These are phyloP conservation scores for Moesziomyces antarcticus DNA, from an alignment of 1,284 basidiomycete genomes.

Conservation along the genomic window DNA sequence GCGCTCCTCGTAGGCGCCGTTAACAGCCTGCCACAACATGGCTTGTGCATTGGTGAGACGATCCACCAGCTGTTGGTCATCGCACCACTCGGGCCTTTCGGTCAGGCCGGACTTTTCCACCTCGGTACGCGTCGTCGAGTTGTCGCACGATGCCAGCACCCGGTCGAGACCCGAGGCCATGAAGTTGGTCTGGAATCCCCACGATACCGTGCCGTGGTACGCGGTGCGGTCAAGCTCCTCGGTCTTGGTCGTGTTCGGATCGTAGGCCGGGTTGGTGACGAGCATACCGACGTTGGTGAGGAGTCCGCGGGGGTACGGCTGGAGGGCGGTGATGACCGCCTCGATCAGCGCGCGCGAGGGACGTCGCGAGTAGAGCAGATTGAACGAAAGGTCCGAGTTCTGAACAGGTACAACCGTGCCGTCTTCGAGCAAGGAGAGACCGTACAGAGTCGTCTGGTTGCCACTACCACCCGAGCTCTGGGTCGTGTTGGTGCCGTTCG, in stretches of 20 bases:
- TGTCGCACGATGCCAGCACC: slow-evolving; percentile 69
- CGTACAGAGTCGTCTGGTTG: slow-evolving; percentile 24
- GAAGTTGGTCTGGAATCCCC: slow-evolving; percentile 71
- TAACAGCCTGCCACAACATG: slow-evolving; percentile 70
- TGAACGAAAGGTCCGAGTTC: slow-evolving; percentile 70
- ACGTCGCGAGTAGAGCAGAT: slow-evolving; percentile 69
- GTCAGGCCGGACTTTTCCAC: slow-evolving; percentile 36
- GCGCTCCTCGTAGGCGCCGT: slow-evolving; percentile 62
- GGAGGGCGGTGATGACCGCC: slow-evolving; percentile 69
- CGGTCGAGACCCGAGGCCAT: slow-evolving; percentile 70
- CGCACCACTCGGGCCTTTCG: slow-evolving; percentile 68
- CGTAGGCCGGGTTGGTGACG: slow-evolving; percentile 70
- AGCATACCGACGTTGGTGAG: slow-evolving; percentile 71
- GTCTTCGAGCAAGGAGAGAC: slow-evolving; percentile 34
- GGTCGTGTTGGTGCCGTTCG: slow-evolving; percentile 1
- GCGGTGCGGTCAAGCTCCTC: slow-evolving; percentile 68
- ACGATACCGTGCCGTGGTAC: slow-evolving; percentile 71
- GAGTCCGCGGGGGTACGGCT: slow-evolving; percentile 70
- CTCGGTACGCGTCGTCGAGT: slow-evolving; percentile 38
- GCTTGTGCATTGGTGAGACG: slow-evolving; percentile 67
- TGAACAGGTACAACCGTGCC: slow-evolving; percentile 55
- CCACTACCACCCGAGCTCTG: too few species aligned
- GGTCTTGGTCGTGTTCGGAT: slow-evolving; percentile 68
- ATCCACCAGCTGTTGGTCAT: slow-evolving; percentile 64
- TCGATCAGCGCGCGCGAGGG: slow-evolving; percentile 66